These are phyloP conservation scores for Psophocarpus tetragonolobus DNA, from an alignment of 306 rosid species.

Conservation along the genomic window DNA sequence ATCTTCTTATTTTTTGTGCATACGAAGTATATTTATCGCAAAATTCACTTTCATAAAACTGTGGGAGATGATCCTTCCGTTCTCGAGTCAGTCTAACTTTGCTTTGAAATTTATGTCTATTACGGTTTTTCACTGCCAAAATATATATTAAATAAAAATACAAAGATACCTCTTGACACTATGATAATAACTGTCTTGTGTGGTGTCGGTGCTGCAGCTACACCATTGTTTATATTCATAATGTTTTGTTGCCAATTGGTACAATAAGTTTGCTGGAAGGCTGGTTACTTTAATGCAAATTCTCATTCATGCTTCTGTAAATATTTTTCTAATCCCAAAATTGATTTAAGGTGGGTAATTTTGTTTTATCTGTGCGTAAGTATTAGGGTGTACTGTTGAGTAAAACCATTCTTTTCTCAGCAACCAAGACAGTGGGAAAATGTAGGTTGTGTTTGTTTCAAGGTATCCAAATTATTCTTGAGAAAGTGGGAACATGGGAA, in stretches of 20 bases:
- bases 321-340: background rate
- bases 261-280: background rate
- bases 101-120: background rate
- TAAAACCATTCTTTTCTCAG: background rate
- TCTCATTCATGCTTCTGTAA: background rate
- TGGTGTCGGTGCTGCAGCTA: conserved; percentile 2
- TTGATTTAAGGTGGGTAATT: background rate
- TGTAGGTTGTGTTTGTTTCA: too few relatives aligned
- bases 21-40: background rate
- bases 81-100: background rate
- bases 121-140: background rate
- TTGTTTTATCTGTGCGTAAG: background rate
- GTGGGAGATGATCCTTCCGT: background rate
- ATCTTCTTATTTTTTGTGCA: background rate
- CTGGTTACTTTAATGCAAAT: background rate
- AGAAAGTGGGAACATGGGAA: too few relatives aligned
- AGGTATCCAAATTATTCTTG: too few relatives aligned
- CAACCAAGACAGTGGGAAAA: background rate
- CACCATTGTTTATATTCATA: background rate
- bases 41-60: background rate
- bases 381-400: background rate
- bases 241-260: background rate
- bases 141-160: background rate
- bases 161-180: background rate
- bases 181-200: background rate